These are phyloP conservation scores for Aspergillus cejpii DNA, from an alignment of 2,329 filamentous ascomycete genomes.

Conservation along the genomic window DNA sequence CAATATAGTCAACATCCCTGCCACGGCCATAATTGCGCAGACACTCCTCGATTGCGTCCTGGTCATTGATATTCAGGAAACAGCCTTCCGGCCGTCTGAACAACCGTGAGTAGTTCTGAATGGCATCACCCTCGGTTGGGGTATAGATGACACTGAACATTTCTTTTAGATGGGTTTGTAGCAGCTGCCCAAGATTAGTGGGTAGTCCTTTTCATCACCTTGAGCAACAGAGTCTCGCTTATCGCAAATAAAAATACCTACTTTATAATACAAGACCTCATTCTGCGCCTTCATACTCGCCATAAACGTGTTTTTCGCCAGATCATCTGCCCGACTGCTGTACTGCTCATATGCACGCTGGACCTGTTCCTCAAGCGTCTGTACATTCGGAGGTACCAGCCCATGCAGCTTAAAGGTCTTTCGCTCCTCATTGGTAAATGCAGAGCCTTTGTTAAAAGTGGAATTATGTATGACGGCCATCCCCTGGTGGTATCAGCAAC, in stretches of 20 bases:
- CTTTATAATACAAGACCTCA: conserved; percentile 71
- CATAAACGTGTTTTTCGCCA: conserved; percentile 84
- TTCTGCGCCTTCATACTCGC: conserved; percentile 81
- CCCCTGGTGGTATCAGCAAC: conserved; percentile 29
- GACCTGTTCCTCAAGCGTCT: conserved; percentile 70
- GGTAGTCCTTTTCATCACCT: background rate
- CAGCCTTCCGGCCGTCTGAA: conserved; percentile 76
- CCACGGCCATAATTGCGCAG: conserved; percentile 61
- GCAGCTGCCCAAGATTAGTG: conserved; percentile 45
- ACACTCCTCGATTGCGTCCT: conserved; percentile 58
- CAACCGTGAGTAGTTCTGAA: conserved; percentile 71
- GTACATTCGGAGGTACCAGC: conserved; percentile 63
- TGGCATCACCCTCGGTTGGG: conserved; percentile 82
- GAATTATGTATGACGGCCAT: conserved; percentile 56
- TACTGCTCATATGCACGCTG: conserved; percentile 77
- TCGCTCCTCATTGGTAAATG: conserved; percentile 64
- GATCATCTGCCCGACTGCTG: conserved; percentile 51
- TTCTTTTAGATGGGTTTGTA: conserved; percentile 71
- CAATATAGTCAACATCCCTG: conserved; percentile 81
- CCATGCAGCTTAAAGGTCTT: conserved; percentile 63
- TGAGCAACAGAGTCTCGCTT: background rate
- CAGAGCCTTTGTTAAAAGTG: conserved; percentile 78
- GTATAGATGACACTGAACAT: conserved; percentile 92
- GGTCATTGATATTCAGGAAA: conserved; percentile 67
- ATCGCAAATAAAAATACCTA: conserved; percentile 29